These are phyloP conservation scores for Leccinum incarnatum DNA, from an alignment of 768 basidiomycete genomes.

Conservation along the genomic window DNA sequence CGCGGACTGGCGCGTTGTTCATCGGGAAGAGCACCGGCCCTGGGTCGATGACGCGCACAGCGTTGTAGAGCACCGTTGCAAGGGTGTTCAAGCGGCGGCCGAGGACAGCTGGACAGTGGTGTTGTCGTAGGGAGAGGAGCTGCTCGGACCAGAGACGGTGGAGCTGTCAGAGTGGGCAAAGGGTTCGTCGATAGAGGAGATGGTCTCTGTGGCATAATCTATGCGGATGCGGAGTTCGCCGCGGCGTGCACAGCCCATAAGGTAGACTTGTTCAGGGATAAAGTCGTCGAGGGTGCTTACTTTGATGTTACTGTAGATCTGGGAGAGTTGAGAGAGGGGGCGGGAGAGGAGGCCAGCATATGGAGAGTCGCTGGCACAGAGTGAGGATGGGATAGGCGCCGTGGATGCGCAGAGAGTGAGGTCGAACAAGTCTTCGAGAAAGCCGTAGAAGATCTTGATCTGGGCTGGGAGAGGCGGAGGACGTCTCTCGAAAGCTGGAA, in stretches of 20 bases:
- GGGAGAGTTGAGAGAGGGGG: slow-evolving; percentile 85
- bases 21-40: no score
- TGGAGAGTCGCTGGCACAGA: slow-evolving; percentile 24
- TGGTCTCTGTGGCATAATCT: no score
- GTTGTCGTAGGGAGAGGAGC: slow-evolving; percentile 22
- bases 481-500: slow-evolving; percentile 75
- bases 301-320: slow-evolving; percentile 73
- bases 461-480: slow-evolving; percentile 69
- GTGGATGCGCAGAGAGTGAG: slow-evolving; percentile 52
- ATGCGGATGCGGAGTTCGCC: slow-evolving; percentile 85
- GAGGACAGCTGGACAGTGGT: slow-evolving; percentile 68
- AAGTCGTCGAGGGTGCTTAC: slow-evolving; percentile 60
- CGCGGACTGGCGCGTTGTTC: no score
- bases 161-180: slow-evolving; percentile 46
- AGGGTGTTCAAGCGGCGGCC: slow-evolving; percentile 54
- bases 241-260: slow-evolving; percentile 88
- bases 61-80: no score
- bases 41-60: no score
- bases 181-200: slow-evolving; percentile 79
- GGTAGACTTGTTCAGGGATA: slow-evolving; percentile 72
- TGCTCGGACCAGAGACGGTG: slow-evolving; percentile 17
- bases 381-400: slow-evolving; percentile 53
- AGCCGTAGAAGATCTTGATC: slow-evolving; percentile 78
- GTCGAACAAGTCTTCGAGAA: slow-evolving; percentile 88
- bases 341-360: slow-evolving; percentile 88